These are phyloP conservation scores for Sclerotinia spermophila DNA, from an alignment of 2,329 filamentous ascomycete genomes.

Conservation along the genomic window DNA sequence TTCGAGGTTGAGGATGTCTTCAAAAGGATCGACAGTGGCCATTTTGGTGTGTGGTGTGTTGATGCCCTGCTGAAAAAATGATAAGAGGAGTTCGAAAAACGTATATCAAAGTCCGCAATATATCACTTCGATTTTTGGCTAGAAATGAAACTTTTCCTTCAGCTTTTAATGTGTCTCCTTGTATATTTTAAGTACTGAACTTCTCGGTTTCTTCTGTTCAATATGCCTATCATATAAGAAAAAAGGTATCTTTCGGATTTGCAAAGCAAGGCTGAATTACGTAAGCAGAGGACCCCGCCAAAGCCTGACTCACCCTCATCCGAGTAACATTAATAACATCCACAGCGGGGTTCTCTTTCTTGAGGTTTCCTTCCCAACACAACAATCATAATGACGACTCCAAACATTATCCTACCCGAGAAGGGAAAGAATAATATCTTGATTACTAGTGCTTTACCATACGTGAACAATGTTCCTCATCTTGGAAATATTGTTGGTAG, in stretches of 20 bases:
- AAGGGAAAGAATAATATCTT: conserved; percentile 81
- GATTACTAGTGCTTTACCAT: conserved; percentile 87
- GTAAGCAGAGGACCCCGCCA: conserved; percentile 13
- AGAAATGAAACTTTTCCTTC: conserved; percentile 5
- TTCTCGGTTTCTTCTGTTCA: neutral
- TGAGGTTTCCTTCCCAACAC: neutral
- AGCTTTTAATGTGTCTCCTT: neutral
- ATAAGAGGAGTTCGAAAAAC: neutral
- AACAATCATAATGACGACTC: conserved; percentile 29
- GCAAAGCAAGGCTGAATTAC: neutral
- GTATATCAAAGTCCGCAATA: neutral
- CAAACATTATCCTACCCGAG: conserved; percentile 55
- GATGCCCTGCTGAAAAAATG: neutral
- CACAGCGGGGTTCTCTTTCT: conserved; percentile 15
- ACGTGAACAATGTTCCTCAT: conserved; percentile 77
- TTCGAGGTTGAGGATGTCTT: conserved; percentile 55
- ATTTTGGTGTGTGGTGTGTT: conserved; percentile 23
- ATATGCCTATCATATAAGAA: neutral
- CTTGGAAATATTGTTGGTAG: conserved; percentile 85
- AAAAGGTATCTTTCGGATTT: neutral
- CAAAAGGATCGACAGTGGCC: conserved; percentile 30
- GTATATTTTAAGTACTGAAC: neutral
- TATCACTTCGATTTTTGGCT: neutral
- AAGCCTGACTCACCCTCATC: conserved; percentile 15
- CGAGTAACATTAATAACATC: conserved; percentile 13